Base-by-base conservation (phyloP, 2,329 filamentous ascomycete species). In the Bipolaris sorokiniana region DNA sequence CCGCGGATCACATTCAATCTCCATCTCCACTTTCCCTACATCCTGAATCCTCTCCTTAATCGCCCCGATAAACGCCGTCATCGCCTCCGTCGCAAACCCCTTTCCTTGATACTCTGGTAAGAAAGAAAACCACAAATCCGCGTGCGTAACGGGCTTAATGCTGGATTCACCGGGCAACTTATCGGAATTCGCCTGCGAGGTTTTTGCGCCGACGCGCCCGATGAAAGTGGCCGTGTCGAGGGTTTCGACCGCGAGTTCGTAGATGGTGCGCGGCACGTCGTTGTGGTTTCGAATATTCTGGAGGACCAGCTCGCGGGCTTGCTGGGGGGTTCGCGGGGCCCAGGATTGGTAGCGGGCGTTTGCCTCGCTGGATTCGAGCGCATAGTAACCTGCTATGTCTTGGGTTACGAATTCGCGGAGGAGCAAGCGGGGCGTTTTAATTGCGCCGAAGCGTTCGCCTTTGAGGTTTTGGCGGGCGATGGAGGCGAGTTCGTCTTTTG, bases 1-100 rank as follows among this genome's bases (percentile, higher is more conserved):
- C 34, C 73, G 51, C 5, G 74, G 73, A 64, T 76, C 73, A 40
- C 72, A 75, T 42, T 76, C 74, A 52, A 76, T 75, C 38, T 75
- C 67, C 44, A 75, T 48, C 22, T 66, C 63, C 10, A 71, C 3
- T 22, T 56, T 58, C 9, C 54, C 52, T 3, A 52, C 57, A 5
- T 49, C 48, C 22, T 61, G 45, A 23, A 58, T 16, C 10, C 50
- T 13, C 6, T 57, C 47, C 10, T 56, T 54, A 3, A 76, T 26
- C 5, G 63, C 53, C 0, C 55, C 44, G 16, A 75, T 62, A 10
- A 76, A 73, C 0, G 65, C 63, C 4, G 33, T 37, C 67, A 73
- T 65, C 5, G 73, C 73, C 34, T 76, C 74, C 0, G 68, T 75
- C 11, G 73, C 74, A 20, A 67, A 64, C 0, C 73, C 72, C 31